These are phyloP conservation scores for Lactifluus subvellereus DNA, from an alignment of 768 basidiomycete genomes.

Conservation along the genomic window DNA sequence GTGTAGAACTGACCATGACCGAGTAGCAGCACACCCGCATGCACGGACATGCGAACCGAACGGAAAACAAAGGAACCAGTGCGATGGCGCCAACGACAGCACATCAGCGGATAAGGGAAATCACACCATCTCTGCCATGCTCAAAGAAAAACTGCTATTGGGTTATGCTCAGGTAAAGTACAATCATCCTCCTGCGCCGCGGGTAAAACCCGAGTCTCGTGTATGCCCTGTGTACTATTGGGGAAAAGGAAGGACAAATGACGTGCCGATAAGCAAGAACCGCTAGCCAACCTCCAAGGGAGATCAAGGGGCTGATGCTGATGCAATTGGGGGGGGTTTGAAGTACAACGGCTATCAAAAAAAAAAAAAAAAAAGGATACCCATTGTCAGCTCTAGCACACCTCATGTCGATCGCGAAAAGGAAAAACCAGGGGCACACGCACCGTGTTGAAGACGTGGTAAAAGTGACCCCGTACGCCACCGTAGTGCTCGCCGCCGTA, in stretches of 20 bases:
- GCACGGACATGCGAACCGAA: neutral
- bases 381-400: neutral
- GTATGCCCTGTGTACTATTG: neutral
- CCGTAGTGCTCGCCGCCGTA: slow-evolving; percentile 48
- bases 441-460: slow-evolving; percentile 73
- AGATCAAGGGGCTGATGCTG: slow-evolving; percentile 30
- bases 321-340: slow-evolving; percentile 31
- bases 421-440: slow-evolving; percentile 25
- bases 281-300: neutral
- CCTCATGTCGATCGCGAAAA: neutral
- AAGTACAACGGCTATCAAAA: slow-evolving; percentile 38
- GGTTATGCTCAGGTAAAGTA: neutral
- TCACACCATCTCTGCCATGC: neutral
- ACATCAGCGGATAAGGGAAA: neutral
- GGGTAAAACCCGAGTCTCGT: neutral
- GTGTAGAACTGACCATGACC: neutral
- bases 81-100: neutral
- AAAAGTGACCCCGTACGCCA: slow-evolving; percentile 65
- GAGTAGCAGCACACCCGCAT: neutral
- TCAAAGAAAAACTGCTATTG: neutral
- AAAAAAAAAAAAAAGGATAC: neutral
- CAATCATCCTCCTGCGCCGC: neutral
- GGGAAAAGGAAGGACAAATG: neutral
- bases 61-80: neutral
- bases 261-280: neutral